Evolutionary conservation across 2,329 filamentous ascomycete species (phyloP), one percentile per base, ranked within the genome.

Genomic region (Xenoacremonium recifei): DNA sequence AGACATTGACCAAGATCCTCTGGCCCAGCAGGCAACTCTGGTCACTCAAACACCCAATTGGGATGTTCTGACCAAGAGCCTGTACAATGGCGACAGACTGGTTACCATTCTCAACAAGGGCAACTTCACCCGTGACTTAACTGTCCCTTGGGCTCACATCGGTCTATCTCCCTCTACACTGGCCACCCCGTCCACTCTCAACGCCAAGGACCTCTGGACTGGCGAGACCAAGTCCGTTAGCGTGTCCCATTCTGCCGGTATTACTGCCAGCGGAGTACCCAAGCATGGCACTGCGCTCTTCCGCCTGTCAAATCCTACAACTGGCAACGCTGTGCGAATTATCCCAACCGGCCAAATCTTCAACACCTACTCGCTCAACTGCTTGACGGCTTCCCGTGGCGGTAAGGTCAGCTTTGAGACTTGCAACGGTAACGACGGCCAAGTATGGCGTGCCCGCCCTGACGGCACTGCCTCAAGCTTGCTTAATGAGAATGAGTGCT

Each of bases 311-410:
- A 48, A 59, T n/a, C 17, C 32, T 15, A 55, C 59, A 3, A 31
- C 42, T 5, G 50, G 54, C 15, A 58, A 35, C 15, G 10, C 29
- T 16, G 17, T 34, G 7, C 16, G 7, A 7, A 27, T 54, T 13
- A 63, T 61, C 7, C 70, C 72, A 0, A 76, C 71, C 0, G 73
- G 73, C 4, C 65, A 71, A 51, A 67, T 76, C 36, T 73, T 76
- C 56, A 75, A 76, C 49, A 73, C 72, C 0, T 67, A 63, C 17
- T 71, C 69, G 2, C 55, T 67, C 9, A 63, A 65, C 21, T 73
- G 70, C 45, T 56, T 76, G 23, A 69, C 69, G 4, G 66, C 63
- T 5, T 30, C 46, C 39, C 36, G 27, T 25, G 45, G 52, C 3
- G 51, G 53, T 6, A 50, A 40, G 6, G 50, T 71, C 5, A 51